Evolutionary conservation across 192 early-diverging fungal species (phyloP).

Genomic region (Backusella liffmaniae): DNA sequence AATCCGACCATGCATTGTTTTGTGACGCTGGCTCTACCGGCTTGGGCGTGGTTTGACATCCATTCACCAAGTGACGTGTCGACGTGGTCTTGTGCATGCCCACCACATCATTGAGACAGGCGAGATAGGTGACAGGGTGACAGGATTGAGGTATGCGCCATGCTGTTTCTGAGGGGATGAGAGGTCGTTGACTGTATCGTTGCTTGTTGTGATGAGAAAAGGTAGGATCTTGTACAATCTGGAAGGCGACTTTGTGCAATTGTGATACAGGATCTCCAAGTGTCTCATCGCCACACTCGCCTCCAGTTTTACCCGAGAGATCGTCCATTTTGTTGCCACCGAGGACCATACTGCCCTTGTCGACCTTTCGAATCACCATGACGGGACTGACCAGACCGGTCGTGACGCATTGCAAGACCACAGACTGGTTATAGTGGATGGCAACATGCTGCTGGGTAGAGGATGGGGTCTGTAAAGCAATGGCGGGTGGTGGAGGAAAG

Average conservation of each 20-base stretch:
- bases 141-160: constrained; percentile 35
- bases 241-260: constrained; percentile 89
- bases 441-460: constrained; percentile 52
- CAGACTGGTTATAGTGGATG: constrained; percentile 86
- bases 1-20: not conserved
- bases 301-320: constrained; percentile 22
- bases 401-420: constrained; percentile 82
- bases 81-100: constrained; percentile 62
- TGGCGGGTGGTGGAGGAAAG: constrained; percentile 71
- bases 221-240: constrained; percentile 58
- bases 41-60: not conserved
- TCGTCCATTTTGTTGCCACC: constrained; percentile 50
- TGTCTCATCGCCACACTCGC: constrained; percentile 49
- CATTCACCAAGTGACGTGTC: constrained; percentile 33
- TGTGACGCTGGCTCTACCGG: not conserved
- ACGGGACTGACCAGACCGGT: constrained; percentile 82
- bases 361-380: constrained; percentile 82
- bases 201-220: constrained; percentile 26
- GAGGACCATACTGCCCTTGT: constrained; percentile 73
- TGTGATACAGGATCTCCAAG: constrained; percentile 85
- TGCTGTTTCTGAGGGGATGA: not conserved
- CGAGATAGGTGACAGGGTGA: constrained; percentile 55
- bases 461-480: constrained; percentile 65
- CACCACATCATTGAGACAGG: constrained; percentile 76
- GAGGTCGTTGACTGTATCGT: not conserved